Percentiles rank a stretch among this genome's conserved stretches.
Conservation (phyloP, 768 basidiomycete species). For the Phlegmacium glaucopus region DNA sequence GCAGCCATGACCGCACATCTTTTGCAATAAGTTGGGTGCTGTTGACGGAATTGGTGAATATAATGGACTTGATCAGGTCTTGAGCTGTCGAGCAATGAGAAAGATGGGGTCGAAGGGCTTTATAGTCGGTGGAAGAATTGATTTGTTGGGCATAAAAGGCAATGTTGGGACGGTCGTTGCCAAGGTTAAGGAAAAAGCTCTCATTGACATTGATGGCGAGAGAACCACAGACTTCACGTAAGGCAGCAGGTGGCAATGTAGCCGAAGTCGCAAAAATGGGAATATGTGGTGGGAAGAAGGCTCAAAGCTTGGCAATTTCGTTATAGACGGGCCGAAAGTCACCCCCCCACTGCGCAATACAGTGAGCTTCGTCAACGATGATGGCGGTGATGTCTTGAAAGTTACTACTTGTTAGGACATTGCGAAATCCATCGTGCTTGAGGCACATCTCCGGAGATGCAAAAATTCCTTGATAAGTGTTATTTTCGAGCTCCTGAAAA, state of each 20-base stretch:
- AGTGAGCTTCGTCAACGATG: slow-evolving; percentile 35
- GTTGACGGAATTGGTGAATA: slow-evolving; percentile 21
- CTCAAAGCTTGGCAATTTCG: slow-evolving; percentile 23
- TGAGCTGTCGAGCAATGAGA: background rate
- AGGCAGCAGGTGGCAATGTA: slow-evolving; percentile 24
- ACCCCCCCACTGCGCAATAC: slow-evolving; percentile 14
- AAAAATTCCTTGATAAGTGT: slow-evolving; percentile 18
- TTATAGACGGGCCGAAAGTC: slow-evolving; percentile 30
- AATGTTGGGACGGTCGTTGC: slow-evolving; percentile 36
- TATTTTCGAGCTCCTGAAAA: background rate
- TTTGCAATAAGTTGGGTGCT: slow-evolving; percentile 13
- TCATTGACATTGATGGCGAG: slow-evolving; percentile 19
- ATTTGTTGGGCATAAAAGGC: slow-evolving; percentile 19
- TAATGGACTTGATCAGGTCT: slow-evolving; percentile 18
- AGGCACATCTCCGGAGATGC: slow-evolving; percentile 35
- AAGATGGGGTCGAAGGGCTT: slow-evolving; percentile 15
- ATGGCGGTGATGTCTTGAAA: slow-evolving; percentile 17
- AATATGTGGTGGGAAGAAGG: slow-evolving; percentile 23
- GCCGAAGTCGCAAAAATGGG: slow-evolving; percentile 32
- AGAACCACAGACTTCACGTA: slow-evolving; percentile 21
- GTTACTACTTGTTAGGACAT: slow-evolving; percentile 11
- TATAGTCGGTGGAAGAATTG: slow-evolving; percentile 18
- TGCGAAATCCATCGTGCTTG: slow-evolving; percentile 20
- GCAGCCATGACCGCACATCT: slow-evolving; percentile 13
- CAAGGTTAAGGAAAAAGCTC: slow-evolving; percentile 32